Percentiles rank a stretch among this genome's conserved stretches.
phyloP scores from a whole-genome alignment of 805 yeast species.

The Candida wancherniae region DNA sequence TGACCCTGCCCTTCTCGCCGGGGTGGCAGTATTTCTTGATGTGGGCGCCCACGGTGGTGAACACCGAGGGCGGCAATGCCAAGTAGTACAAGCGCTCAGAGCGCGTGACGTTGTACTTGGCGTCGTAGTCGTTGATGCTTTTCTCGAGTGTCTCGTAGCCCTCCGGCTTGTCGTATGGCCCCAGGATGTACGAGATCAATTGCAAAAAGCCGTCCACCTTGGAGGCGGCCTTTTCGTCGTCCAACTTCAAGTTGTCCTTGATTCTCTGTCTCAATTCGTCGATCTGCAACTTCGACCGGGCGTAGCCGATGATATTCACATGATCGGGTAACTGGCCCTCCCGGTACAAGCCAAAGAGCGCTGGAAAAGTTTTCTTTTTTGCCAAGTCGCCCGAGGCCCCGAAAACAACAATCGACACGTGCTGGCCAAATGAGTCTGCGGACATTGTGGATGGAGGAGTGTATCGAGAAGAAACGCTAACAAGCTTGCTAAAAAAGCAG shows the following conservation, averaged over 20 bases:
- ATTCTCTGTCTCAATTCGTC: conserved; percentile 69
- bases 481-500: conserved; percentile 1
- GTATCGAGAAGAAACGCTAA: no score
- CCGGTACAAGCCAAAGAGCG: conserved; percentile 60
- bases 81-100: conserved; percentile 85
- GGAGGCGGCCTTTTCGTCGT: conserved; percentile 37
- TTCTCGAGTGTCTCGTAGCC: conserved; percentile 61
- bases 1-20: conserved; percentile 51
- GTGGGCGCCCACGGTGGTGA: conserved; percentile 70
- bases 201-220: conserved; percentile 60
- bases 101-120: conserved; percentile 34
- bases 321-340: conserved; percentile 70
- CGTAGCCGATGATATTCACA: conserved; percentile 83
- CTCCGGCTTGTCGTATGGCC: conserved; percentile 74
- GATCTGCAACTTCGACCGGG: conserved; percentile 69
- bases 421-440: conserved; percentile 48
- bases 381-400: conserved; percentile 97
- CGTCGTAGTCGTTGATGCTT: conserved; percentile 57
- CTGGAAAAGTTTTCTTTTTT: conserved; percentile 91
- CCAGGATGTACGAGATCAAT: conserved; percentile 64
- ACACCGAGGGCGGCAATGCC: conserved; percentile 93
- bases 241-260: conserved; percentile 52
- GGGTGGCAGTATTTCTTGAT: conserved; percentile 63
- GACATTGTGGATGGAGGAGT: conserved; percentile 20
- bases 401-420: conserved; percentile 73